Evolutionary conservation across 2,329 filamentous ascomycete species (phyloP).

Genomic region (Nannizzia gypsea): DNA sequence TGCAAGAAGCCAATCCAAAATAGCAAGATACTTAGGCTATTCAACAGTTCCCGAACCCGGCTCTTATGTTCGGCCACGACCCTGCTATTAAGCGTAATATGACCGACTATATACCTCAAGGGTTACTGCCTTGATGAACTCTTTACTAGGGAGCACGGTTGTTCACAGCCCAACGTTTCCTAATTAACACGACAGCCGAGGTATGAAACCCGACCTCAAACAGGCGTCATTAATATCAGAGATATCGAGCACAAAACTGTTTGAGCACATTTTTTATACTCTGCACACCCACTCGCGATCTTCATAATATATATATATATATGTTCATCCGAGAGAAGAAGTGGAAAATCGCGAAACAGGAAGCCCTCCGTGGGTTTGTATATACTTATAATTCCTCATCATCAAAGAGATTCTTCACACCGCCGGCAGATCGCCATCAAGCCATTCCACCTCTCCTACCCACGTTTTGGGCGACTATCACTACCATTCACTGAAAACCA

Average conservation of each 20-base stretch:
- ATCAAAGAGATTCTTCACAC: neutral
- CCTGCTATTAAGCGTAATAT: neutral
- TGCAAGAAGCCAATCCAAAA: too few relatives aligned
- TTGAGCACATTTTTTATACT: neutral
- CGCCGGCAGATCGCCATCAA: neutral
- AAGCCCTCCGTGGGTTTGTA: neutral
- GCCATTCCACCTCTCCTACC: neutral
- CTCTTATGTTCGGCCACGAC: neutral
- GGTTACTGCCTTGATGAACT: neutral
- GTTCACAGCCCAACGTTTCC: neutral
- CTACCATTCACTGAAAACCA: neutral
- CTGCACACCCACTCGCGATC: neutral
- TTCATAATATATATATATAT: neutral
- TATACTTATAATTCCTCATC: neutral
- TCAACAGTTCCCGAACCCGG: neutral
- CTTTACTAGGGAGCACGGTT: neutral
- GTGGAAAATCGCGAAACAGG: neutral
- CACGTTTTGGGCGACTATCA: slow-evolving; percentile 3
- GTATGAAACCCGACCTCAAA: neutral
- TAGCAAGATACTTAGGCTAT: neutral
- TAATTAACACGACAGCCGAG: neutral
- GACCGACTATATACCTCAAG: neutral
- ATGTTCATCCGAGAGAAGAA: neutral
- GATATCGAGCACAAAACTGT: neutral
- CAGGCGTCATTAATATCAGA: neutral